Evolutionary conservation across 345 rosid species (phyloP), one percentile per base, ranked within the genome.

Genomic region (Syzygium aqueum): DNA sequence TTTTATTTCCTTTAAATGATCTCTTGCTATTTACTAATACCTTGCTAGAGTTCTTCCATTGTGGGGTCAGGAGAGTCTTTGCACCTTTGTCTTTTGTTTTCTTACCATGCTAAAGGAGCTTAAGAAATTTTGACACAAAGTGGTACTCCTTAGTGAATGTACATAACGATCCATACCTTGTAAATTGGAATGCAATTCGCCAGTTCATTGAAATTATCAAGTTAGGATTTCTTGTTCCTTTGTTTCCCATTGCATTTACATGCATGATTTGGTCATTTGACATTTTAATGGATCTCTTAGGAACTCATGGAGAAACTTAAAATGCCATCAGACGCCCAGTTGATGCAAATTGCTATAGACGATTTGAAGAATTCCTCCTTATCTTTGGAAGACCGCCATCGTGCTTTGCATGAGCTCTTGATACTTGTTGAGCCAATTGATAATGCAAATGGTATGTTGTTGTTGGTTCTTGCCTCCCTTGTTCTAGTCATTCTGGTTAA

Each of bases 371-470:
- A 95, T 85, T 91, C 95, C 22, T 92, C 97, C 57, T 86, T 94
- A 89, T 89, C 99, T 88, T 91, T 95, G 88, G 96, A 94, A 86
- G 97, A 95, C 90, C 96, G 89, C 85, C 92, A 92, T 85, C 96
- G 98, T 87, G 99, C 99, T 28, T 89, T 97, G 87, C 92, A 94
- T 61, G 99, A 97, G 88, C 96, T 97, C 88, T 89, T 95, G 88
- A 63, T 94, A 84, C 99, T 97, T 56, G 99, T 96, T 78, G 99
- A 96, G 90, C 97, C 99, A 52, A 92, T 95, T 8, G 99, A 97
- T 93, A 97, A 97, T 91, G 98, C 99, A 22, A 95, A 97, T 91
- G 98, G 98, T 96, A 92, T 22, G 89, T 85, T 5, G 11, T 14
- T 50, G 78, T 84, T 22, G 14, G 82, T 23, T 19, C 19, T 33